A percentile compares a stretch with the other conserved stretches of the same genome.
These are phyloP conservation scores for Trametes polyzona DNA, from an alignment of 1,284 basidiomycete genomes.

Conservation along the genomic window DNA sequence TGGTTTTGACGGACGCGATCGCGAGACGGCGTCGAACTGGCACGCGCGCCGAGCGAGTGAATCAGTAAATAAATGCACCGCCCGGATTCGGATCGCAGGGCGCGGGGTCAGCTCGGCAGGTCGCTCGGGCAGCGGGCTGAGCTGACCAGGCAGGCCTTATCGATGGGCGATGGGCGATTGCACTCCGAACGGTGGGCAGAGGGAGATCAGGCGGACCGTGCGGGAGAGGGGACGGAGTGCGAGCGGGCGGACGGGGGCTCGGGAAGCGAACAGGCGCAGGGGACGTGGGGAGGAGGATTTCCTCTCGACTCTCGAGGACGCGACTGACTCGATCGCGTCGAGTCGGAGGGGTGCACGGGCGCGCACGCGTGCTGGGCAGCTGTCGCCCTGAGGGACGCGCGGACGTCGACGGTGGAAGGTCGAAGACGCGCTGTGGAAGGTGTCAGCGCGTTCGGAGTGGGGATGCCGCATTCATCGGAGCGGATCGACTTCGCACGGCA, in stretches of 20 bases:
- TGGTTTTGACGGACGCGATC: neutral
- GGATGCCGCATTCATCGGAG: constrained; percentile 10
- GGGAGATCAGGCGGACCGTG: neutral
- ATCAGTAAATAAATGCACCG: neutral
- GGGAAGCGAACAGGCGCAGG: neutral
- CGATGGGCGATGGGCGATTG: constrained; percentile 12
- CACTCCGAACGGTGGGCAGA: neutral
- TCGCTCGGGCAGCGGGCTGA: no score
- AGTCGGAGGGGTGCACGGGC: no score
- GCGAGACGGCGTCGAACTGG: neutral
- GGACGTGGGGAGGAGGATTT: neutral
- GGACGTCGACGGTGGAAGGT: neutral
- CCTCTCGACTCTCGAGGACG: no score
- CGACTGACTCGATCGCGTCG: no score
- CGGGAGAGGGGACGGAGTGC: neutral
- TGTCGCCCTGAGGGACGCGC: neutral
- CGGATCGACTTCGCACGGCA: constrained; percentile 7
- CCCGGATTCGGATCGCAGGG: constrained; percentile 1
- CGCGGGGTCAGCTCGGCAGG: neutral
- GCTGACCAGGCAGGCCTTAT: constrained; percentile 6
- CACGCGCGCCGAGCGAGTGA: neutral
- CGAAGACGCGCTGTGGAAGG: no score
- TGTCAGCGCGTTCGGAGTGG: no score
- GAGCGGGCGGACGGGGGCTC: neutral
- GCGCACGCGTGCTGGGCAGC: no score